Conservation (phyloP, 768 basidiomycete genomes). For the Lentinula edodes region DNA sequence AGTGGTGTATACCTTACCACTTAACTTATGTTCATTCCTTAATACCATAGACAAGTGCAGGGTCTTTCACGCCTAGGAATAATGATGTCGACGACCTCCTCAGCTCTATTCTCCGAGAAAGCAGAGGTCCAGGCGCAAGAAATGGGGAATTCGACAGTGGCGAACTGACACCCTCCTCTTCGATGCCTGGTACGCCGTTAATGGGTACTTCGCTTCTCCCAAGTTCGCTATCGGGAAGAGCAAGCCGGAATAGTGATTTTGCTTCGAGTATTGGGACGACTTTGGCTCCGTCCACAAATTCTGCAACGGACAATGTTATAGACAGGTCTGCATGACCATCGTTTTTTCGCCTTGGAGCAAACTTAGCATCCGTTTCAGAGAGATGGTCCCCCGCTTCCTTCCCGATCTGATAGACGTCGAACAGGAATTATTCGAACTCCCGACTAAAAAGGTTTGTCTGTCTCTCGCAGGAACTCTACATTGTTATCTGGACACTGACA, state of each 20-base stretch:
- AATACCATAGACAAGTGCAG: slow-evolving; percentile 22
- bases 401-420: slow-evolving; percentile 87
- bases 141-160: slow-evolving; percentile 35
- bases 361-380: slow-evolving; percentile 27
- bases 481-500: not conserved
- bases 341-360: not conserved
- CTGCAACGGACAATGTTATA: slow-evolving; percentile 61
- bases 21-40: slow-evolving; percentile 1
- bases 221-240: slow-evolving; percentile 45
- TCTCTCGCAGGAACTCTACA: not conserved
- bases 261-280: slow-evolving; percentile 40
- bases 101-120: slow-evolving; percentile 48
- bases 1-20: slow-evolving; percentile 7
- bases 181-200: slow-evolving; percentile 67
- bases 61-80: slow-evolving; percentile 33
- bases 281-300: slow-evolving; percentile 42
- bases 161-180: slow-evolving; percentile 65
- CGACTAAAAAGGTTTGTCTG: slow-evolving; percentile 61
- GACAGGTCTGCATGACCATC: slow-evolving; percentile 43
- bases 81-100: slow-evolving; percentile 69
- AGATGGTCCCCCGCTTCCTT: slow-evolving; percentile 56
- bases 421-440: slow-evolving; percentile 86
- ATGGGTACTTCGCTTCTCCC: slow-evolving; percentile 32
- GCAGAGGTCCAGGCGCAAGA: slow-evolving; percentile 33
- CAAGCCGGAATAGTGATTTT: slow-evolving; percentile 67